A percentile compares a stretch with the other conserved stretches of the same genome.
These are phyloP conservation scores for Colletotrichum melonis DNA, from an alignment of 2,329 filamentous ascomycete genomes.

Conservation along the genomic window DNA sequence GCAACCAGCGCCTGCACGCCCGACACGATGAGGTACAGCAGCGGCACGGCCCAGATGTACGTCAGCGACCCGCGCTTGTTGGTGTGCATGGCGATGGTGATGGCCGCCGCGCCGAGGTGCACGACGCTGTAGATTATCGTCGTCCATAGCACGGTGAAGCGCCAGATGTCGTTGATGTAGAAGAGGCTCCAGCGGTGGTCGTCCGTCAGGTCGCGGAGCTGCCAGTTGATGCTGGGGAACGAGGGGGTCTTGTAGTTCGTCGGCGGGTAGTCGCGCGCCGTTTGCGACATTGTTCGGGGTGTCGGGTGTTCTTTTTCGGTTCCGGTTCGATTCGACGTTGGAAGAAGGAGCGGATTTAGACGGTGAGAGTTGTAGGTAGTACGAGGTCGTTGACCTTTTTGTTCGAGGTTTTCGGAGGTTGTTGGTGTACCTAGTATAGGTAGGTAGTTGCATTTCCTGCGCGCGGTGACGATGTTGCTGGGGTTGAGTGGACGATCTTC, in stretches of 20 bases:
- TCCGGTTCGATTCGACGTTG: background rate
- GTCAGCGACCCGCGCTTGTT: conserved; percentile 67
- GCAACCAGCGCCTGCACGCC: conserved; percentile 82
- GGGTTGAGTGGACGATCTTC: conserved; percentile 17
- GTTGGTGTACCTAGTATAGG: background rate
- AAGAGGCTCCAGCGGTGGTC: conserved; percentile 72
- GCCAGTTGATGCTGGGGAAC: conserved; percentile 88
- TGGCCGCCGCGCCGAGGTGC: conserved; percentile 77
- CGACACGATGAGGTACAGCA: conserved; percentile 77
- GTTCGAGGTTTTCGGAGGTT: conserved; percentile 4
- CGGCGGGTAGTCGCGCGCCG: conserved; percentile 50
- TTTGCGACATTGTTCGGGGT: background rate
- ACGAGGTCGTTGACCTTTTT: background rate
- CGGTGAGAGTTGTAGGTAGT: background rate
- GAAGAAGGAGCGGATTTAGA: conserved; percentile 25
- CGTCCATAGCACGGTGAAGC: conserved; percentile 90
- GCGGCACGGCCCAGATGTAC: conserved; percentile 77
- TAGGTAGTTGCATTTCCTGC: background rate
- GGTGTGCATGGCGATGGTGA: conserved; percentile 79
- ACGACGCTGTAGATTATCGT: conserved; percentile 81
- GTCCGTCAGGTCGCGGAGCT: conserved; percentile 58
- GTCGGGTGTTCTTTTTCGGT: background rate
- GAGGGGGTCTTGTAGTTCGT: conserved; percentile 71
- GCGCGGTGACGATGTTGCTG: conserved; percentile 12
- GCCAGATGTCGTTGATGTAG: conserved; percentile 82